Evolutionary conservation across 2,329 filamentous ascomycete genomes (phyloP), one percentile per base, ranked within the genome.

Genomic region (Cercospora sesami): DNA sequence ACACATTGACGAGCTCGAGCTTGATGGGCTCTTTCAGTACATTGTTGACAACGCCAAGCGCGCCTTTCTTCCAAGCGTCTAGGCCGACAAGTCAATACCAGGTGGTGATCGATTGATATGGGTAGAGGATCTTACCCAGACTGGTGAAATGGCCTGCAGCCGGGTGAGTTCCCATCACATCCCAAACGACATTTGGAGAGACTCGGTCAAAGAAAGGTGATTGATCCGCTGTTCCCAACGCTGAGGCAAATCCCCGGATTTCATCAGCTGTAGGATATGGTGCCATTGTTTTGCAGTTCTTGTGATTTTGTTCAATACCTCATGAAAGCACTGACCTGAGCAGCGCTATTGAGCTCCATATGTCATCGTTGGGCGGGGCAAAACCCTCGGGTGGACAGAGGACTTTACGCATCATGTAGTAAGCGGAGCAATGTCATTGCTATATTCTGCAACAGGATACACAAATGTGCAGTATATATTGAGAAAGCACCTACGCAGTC

Each of bases 161-260:
- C 16, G 71, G 73, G 57, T 75, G 74, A 5, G 71, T 73, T 26
- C 74, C 74, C 70, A 76, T 72, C n/a, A 76, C 75, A 18, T 72
- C 69, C 75, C 75, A 76, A 26, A 68, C 70, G 14, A 76, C 75
- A 58, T 75, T 60, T 10, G 71, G 68, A 16, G 72, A 72, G 0
- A 76, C 73, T 6, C 71, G 69, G 28, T 73, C 58, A 66, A 75
- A 76, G 69, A 76, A 75, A 2, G 73, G 71, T 8, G 70, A 72
- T 4, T 64, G 66, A 63, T 76, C 73, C 9, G 69, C 64, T 12
- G 67, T 72, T 12, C 53, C 69, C 33, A 76, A 63, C 23, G 73
- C 71, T 18, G 68, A 57, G 67, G 68, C 71, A 6, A 74, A 64
- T 5, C 57, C n/a, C 16, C 72, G 61, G 60, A 76, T 75, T 12